Evolutionary conservation across 352 stramenopile species (phyloP).

Genomic region (Globisporangium spinosum): DNA sequence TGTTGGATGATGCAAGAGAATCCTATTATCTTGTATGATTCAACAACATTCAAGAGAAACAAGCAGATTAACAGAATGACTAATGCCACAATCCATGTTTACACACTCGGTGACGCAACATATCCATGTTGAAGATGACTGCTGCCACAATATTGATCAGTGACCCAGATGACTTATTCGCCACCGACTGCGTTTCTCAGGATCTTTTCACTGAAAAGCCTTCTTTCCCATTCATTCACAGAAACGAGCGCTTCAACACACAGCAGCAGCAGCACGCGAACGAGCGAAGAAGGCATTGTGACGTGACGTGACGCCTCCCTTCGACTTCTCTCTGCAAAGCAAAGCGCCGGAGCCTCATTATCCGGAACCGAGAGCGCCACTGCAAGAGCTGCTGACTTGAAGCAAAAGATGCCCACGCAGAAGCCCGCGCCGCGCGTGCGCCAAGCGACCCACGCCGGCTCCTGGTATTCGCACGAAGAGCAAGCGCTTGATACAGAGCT

Average conservation of each 20-base stretch:
- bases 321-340: no score
- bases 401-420: not conserved
- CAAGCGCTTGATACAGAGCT: constrained; percentile 60
- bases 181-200: not conserved
- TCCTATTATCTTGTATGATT: no score
- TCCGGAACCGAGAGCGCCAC: not conserved
- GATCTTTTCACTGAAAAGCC: not conserved
- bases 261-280: not conserved
- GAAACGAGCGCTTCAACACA: not conserved
- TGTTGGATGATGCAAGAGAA: no score
- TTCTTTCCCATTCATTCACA: not conserved
- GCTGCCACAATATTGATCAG: no score
- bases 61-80: no score
- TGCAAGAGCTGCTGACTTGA: not conserved
- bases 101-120: no score
- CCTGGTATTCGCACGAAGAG: constrained; percentile 78
- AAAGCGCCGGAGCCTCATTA: not conserved
- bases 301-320: not conserved
- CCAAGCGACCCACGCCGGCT: constrained; percentile 72
- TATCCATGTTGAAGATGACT: no score
- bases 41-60: no score
- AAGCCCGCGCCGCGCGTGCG: constrained; percentile 36
- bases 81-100: no score
- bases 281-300: not conserved
- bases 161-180: no score